A percentile compares a stretch with the other conserved stretches of the same genome.
Evolutionary conservation across 2,329 filamentous ascomycete genomes (phyloP).

Genomic region (Xylariaceae sp.): DNA sequence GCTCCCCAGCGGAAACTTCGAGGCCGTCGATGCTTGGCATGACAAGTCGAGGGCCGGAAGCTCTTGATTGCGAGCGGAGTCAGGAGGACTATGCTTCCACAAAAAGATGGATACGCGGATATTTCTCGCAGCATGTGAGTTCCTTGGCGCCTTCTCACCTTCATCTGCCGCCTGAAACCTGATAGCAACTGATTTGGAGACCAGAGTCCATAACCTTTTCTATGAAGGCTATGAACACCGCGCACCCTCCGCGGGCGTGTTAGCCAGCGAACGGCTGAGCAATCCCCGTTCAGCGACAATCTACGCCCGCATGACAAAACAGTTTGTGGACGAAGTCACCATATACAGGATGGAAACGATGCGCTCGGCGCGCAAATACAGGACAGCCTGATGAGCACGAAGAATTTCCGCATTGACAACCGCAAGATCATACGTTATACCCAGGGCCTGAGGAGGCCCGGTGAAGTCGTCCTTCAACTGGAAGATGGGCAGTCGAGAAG

Average conservation of each 20-base stretch:
- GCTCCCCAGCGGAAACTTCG: slow-evolving; percentile 21
- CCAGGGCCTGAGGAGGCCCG: slow-evolving; percentile 16
- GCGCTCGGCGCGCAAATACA: slow-evolving; percentile 19
- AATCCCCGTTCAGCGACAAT: too few relatives aligned
- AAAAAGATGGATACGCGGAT: slow-evolving; percentile 43
- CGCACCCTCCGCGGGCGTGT: too few relatives aligned
- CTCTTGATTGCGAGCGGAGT: slow-evolving; percentile 52
- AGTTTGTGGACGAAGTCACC: too few relatives aligned
- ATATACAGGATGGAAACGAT: too few relatives aligned
- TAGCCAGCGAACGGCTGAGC: too few relatives aligned
- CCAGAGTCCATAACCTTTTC: too few relatives aligned
- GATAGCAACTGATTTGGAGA: too few relatives aligned
- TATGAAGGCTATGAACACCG: too few relatives aligned
- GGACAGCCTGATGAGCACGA: slow-evolving; percentile 26
- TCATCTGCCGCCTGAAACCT: too few relatives aligned
- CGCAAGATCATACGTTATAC: slow-evolving; percentile 22
- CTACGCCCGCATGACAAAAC: too few relatives aligned
- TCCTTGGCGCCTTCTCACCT: too few relatives aligned
- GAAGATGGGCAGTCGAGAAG: slow-evolving; percentile 34
- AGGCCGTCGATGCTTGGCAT: slow-evolving; percentile 32
- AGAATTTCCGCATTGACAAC: slow-evolving; percentile 36
- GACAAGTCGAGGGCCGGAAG: slow-evolving; percentile 43
- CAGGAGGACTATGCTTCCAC: slow-evolving; percentile 24
- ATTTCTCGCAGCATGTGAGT: neutral
- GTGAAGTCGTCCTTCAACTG: slow-evolving; percentile 25